These are phyloP conservation scores for Sphaerulina musiva DNA, from an alignment of 2,329 filamentous ascomycete genomes.

Conservation along the genomic window DNA sequence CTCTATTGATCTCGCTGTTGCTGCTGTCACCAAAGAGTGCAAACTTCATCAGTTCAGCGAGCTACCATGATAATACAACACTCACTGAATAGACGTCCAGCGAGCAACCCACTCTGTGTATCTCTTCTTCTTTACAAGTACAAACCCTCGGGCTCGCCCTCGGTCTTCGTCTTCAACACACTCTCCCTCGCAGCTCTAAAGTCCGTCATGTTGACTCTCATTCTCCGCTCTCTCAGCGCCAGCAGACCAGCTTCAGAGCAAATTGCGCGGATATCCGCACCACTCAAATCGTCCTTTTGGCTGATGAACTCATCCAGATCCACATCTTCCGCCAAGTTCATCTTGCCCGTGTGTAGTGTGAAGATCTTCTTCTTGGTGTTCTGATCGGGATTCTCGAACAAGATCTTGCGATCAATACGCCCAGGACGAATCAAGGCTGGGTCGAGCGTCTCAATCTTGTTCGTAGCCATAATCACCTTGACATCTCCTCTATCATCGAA, in stretches of 20 bases:
- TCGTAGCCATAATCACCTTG: slow-evolving; percentile 99
- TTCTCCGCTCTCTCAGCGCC: slow-evolving; percentile 86
- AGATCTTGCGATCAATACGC: slow-evolving; percentile 96
- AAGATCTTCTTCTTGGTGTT: slow-evolving; percentile 98
- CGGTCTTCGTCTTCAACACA: slow-evolving; percentile 96
- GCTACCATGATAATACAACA: background rate
- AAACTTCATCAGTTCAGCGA: background rate
- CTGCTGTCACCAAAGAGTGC: too few species aligned
- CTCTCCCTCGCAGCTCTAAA: slow-evolving; percentile 88
- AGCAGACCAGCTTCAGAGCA: slow-evolving; percentile 94
- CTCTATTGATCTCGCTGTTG: too few species aligned
- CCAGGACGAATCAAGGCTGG: slow-evolving; percentile 93
- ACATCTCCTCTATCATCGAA: slow-evolving; percentile 98
- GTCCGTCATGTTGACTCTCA: slow-evolving; percentile 98
- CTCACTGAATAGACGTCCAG: background rate
- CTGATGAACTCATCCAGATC: slow-evolving; percentile 97
- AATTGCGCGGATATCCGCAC: slow-evolving; percentile 97
- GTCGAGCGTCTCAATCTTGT: slow-evolving; percentile 98
- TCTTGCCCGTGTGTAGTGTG: slow-evolving; percentile 95
- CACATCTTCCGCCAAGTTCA: slow-evolving; percentile 94
- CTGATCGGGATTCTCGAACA: slow-evolving; percentile 69
- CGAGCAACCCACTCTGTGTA: background rate
- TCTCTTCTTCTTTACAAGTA: slow-evolving; percentile 69
- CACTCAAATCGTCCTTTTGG: slow-evolving; percentile 94
- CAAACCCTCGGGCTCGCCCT: slow-evolving; percentile 95